These are phyloP conservation scores for Luzula sylvatica DNA, from an alignment of 176 grass and related monocot species.

Conservation along the genomic window DNA sequence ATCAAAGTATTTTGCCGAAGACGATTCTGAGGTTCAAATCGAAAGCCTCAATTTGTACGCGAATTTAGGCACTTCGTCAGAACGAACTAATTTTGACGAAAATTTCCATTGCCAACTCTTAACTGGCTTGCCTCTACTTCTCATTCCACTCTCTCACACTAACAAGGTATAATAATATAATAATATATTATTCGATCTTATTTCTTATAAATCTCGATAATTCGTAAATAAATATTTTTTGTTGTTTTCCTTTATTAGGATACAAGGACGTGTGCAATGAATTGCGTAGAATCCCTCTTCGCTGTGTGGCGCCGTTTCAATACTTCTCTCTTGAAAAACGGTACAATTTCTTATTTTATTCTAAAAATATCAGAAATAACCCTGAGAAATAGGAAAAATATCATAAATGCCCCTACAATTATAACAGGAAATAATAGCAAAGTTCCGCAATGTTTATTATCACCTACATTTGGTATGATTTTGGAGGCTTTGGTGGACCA, in stretches of 20 bases:
- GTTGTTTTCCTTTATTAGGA: constrained; percentile 35
- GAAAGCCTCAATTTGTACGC: constrained; percentile 52
- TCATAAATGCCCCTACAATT: background rate
- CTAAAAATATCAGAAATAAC: too few relatives aligned
- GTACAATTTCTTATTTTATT: constrained; percentile 14
- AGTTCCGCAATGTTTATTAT: constrained; percentile 41
- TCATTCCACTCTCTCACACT: constrained; percentile 62
- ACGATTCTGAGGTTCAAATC: constrained; percentile 68
- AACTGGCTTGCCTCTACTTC: constrained; percentile 56
- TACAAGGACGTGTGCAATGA: constrained; percentile 53
- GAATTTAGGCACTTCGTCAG: constrained; percentile 43
- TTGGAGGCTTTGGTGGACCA: constrained; percentile 58
- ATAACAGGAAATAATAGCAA: constrained; percentile 47
- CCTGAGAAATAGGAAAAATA: too few relatives aligned
- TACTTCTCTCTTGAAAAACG: constrained; percentile 51
- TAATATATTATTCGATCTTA: too few relatives aligned
- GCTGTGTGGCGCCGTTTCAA: constrained; percentile 50
- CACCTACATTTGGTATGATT: constrained; percentile 52
- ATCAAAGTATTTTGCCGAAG: constrained; percentile 68
- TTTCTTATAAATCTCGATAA: background rate
- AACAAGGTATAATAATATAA: constrained; percentile 42
- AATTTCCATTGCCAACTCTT: constrained; percentile 53
- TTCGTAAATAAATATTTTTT: background rate
- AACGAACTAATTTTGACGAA: constrained; percentile 56
- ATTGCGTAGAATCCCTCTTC: constrained; percentile 56